These are phyloP conservation scores for Biscutella auriculata DNA, from an alignment of 441 rosid species.

Conservation along the genomic window DNA sequence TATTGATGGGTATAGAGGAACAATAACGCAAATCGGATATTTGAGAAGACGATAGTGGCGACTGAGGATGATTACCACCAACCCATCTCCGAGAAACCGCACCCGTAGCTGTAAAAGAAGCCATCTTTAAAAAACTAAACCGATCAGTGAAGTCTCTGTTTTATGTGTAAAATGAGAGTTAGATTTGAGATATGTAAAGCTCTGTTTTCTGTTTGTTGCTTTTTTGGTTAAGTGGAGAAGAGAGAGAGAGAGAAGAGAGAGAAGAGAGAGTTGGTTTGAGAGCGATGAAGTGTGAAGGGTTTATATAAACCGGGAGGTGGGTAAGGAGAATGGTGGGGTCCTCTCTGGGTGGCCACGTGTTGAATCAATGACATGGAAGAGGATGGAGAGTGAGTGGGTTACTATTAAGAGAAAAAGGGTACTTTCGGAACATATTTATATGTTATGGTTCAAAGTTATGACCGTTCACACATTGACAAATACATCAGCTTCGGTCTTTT, in stretches of 20 bases:
- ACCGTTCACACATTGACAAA: conserved; percentile 21
- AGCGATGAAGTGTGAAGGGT: conserved; percentile 20
- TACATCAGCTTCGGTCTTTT: conserved; percentile 11
- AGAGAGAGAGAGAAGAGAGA: conserved; percentile 6
- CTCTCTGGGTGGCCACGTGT: conserved; percentile 20
- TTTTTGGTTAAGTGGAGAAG: not conserved
- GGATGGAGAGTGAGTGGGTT: conserved; percentile 18
- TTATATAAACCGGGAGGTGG: conserved; percentile 23
- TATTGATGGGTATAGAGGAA: conserved; percentile 11
- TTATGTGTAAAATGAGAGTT: not conserved
- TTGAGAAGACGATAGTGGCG: conserved; percentile 20
- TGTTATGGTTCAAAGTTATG: conserved; percentile 11
- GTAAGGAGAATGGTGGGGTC: conserved; percentile 7
- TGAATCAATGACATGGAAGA: conserved; percentile 5
- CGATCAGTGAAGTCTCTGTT: too few relatives aligned
- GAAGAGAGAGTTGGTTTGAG: conserved; percentile 23
- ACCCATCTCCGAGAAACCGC: conserved; percentile 20
- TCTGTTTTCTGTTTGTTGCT: not conserved
- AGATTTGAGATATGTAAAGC: not conserved
- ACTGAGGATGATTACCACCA: conserved; percentile 15
- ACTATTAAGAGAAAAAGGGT: not conserved
- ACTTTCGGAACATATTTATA: not conserved
- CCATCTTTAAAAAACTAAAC: too few relatives aligned
- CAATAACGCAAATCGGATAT: conserved; percentile 12
- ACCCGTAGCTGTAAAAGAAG: conserved; percentile 21